phyloP scores from a whole-genome alignment of 1,284 basidiomycete genomes.

The Marasmius sp. region DNA sequence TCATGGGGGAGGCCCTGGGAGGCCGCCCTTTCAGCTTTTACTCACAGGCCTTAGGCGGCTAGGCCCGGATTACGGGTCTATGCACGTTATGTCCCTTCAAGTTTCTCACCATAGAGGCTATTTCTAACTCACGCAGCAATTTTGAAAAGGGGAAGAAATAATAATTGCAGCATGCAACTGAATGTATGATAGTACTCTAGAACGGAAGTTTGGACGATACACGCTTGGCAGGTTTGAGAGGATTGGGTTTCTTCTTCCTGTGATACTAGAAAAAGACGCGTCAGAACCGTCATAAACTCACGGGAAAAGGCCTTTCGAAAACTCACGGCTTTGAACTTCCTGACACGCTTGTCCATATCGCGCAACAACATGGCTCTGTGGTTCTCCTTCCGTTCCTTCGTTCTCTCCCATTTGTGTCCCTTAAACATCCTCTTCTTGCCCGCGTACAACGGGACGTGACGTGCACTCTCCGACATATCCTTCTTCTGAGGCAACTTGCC shows the following conservation, averaged over 20 bases:
- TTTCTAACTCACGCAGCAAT: no score
- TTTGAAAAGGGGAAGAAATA: no score
- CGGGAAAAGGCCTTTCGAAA: constrained; percentile 4
- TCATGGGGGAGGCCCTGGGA: not conserved
- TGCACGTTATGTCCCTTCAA: no score
- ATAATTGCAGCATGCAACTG: no score
- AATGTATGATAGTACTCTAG: constrained; percentile 28
- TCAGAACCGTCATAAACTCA: constrained; percentile 6
- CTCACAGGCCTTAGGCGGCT: no score
- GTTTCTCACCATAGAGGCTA: no score
- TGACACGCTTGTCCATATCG: constrained; percentile 65
- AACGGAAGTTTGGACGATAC: constrained; percentile 54
- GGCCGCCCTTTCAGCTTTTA: no score
- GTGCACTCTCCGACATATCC: constrained; percentile 47
- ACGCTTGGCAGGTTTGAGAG: constrained; percentile 48
- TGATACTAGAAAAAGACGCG: constrained; percentile 39
- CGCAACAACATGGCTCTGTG: constrained; percentile 49
- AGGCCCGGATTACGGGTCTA: no score
- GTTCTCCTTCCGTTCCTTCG: not conserved
- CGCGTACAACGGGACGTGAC: constrained; percentile 66
- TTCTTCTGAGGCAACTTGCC: constrained; percentile 48
- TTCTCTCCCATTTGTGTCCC: constrained; percentile 65
- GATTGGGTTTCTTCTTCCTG: constrained; percentile 51
- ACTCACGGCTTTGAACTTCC: constrained; percentile 63
- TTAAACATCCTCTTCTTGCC: constrained; percentile 82